phyloP scores from a whole-genome alignment of 2,329 filamentous ascomycete genomes.

The Lecanoromycetidae sp. region DNA sequence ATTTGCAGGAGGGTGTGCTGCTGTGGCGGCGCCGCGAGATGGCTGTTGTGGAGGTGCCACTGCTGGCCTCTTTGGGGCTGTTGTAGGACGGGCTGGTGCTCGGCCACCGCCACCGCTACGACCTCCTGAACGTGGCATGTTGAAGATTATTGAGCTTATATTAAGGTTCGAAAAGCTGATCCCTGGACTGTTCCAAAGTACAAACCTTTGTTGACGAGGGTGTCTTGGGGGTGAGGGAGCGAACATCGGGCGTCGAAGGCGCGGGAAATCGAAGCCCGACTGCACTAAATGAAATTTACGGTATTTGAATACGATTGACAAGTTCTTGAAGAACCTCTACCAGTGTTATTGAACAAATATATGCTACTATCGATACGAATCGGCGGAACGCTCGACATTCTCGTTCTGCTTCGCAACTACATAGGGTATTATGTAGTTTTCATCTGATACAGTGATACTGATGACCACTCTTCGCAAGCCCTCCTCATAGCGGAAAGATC shows the following conservation, averaged over 20 bases:
- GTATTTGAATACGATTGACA: background rate
- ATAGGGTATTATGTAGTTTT: too few species aligned
- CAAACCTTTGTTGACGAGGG: background rate
- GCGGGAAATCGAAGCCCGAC: too few species aligned
- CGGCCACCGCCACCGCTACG: slow-evolving; percentile 39
- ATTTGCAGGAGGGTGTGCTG: slow-evolving; percentile 37
- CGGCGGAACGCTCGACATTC: too few species aligned
- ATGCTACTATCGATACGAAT: background rate
- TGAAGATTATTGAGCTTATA: background rate
- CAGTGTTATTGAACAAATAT: background rate
- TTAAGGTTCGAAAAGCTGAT: too few species aligned
- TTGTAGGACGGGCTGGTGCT: slow-evolving; percentile 53
- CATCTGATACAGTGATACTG: too few species aligned
- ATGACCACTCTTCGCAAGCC: too few species aligned
- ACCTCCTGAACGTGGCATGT: slow-evolving; percentile 69
- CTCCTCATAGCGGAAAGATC: too few species aligned
- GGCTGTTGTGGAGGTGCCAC: slow-evolving; percentile 47
- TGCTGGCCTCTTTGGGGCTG: slow-evolving; percentile 46
- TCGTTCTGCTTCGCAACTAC: too few species aligned
- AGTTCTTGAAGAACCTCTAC: background rate
- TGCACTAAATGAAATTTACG: too few species aligned
- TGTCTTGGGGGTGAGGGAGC: background rate
- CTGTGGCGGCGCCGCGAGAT: slow-evolving; percentile 57
- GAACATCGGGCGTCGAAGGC: too few species aligned
- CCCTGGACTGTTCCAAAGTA: background rate